Conservation (phyloP, 2,329 filamentous ascomycete genomes). For the Chaetomium strumarium region DNA sequence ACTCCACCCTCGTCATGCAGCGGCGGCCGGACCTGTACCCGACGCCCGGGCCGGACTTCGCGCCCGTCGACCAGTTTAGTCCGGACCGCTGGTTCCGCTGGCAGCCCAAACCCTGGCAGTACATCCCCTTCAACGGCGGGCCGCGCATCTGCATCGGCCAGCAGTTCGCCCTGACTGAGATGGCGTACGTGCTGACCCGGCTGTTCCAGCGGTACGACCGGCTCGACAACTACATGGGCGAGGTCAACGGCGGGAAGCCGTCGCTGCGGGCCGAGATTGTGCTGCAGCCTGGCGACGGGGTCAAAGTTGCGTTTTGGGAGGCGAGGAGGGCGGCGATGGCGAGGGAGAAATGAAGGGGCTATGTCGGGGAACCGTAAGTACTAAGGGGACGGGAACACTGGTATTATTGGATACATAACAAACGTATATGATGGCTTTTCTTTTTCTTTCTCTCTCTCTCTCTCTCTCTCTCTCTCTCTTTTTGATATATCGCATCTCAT, state of each 20-base stretch:
- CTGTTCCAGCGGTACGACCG: slow-evolving; percentile 66
- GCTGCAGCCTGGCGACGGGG: slow-evolving; percentile 52
- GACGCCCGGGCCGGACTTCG: slow-evolving; percentile 38
- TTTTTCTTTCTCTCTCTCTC: no score
- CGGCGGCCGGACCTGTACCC: slow-evolving; percentile 60
- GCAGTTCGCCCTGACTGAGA: slow-evolving; percentile 76
- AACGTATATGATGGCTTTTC: background rate
- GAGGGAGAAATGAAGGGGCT: background rate
- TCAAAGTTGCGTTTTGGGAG: slow-evolving; percentile 52
- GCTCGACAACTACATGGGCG: slow-evolving; percentile 52
- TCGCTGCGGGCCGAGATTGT: slow-evolving; percentile 55
- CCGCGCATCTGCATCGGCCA: slow-evolving; percentile 72
- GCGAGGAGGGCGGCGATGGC: slow-evolving; percentile 26
- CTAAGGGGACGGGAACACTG: no score
- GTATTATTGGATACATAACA: no score
- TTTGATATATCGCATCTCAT: background rate
- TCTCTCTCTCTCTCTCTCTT: no score
- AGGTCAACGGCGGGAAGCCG: slow-evolving; percentile 49
- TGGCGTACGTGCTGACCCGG: slow-evolving; percentile 64
- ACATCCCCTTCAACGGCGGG: slow-evolving; percentile 70
- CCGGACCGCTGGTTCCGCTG: slow-evolving; percentile 63
- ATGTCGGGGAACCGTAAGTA: no score
- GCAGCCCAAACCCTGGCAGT: slow-evolving; percentile 63
- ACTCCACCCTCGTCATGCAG: slow-evolving; percentile 68
- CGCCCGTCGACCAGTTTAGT: slow-evolving; percentile 47